Evolutionary conservation across 2,329 filamentous ascomycete species (phyloP).

Genomic region (Curvularia spicifera): DNA sequence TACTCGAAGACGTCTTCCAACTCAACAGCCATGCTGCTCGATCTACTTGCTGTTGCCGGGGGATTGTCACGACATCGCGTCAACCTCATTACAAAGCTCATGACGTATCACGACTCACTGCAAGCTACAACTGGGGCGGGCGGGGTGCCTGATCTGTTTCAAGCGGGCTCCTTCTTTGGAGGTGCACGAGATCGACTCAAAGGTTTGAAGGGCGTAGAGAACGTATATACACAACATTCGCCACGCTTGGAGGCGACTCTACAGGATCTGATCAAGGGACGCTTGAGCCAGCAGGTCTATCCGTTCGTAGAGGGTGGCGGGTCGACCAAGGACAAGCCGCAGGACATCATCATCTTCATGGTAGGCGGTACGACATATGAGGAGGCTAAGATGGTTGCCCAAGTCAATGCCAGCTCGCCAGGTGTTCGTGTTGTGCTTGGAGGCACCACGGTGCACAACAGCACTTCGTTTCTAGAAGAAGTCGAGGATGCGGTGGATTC

Average conservation of each 20-base stretch:
- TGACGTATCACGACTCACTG: slow-evolving; percentile 85
- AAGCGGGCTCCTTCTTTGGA: slow-evolving; percentile 85
- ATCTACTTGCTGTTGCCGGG: slow-evolving; percentile 84
- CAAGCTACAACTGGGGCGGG: slow-evolving; percentile 74
- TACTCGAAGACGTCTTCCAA: slow-evolving; percentile 88
- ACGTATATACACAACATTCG: slow-evolving; percentile 98
- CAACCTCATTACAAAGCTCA: slow-evolving; percentile 79
- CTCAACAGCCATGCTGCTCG: slow-evolving; percentile 81
- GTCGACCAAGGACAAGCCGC: slow-evolving; percentile 89
- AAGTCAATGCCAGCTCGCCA: slow-evolving; percentile 88
- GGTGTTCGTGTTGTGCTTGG: slow-evolving; percentile 89
- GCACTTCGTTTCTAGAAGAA: slow-evolving; percentile 85
- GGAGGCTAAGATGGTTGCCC: slow-evolving; percentile 94
- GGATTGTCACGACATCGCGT: slow-evolving; percentile 77
- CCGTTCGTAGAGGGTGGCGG: slow-evolving; percentile 91
- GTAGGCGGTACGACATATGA: slow-evolving; percentile 94
- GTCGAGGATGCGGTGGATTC: slow-evolving; percentile 85
- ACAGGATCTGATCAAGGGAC: slow-evolving; percentile 91
- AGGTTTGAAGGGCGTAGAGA: slow-evolving; percentile 95
- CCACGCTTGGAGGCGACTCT: slow-evolving; percentile 85
- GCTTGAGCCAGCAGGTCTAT: slow-evolving; percentile 83
- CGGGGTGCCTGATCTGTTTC: slow-evolving; percentile 90
- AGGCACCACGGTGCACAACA: slow-evolving; percentile 88
- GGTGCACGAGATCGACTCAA: slow-evolving; percentile 88
- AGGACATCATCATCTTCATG: slow-evolving; percentile 95